These are phyloP conservation scores for Alternaria metachromatica DNA, from an alignment of 2,329 filamentous ascomycete genomes.

Conservation along the genomic window DNA sequence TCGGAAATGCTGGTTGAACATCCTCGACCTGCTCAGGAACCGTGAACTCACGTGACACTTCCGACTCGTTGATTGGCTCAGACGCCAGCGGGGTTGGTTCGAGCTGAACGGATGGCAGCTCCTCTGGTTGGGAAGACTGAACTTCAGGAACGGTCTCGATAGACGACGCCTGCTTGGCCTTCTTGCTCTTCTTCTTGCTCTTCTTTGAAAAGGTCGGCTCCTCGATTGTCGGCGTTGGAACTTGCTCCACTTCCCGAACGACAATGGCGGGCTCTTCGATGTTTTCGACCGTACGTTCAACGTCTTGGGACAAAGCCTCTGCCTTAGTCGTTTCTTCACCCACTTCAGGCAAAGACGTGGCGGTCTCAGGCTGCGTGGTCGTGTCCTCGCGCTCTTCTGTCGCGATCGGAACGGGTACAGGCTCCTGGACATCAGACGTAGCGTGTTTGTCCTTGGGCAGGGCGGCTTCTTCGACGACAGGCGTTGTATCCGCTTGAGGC, in stretches of 20 bases:
- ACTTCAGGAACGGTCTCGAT: conserved; percentile 8
- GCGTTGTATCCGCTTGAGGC: not conserved
- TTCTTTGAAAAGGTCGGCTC: conserved; percentile 17
- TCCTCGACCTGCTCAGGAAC: not conserved
- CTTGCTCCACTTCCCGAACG: not conserved
- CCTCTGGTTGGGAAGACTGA: not conserved
- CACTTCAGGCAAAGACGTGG: not conserved
- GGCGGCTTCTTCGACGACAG: not conserved
- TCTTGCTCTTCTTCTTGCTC: conserved; percentile 42
- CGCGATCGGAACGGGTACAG: not conserved
- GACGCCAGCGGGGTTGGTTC: not conserved
- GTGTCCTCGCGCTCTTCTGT: not conserved
- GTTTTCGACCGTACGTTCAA: not conserved
- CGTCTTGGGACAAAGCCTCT: not conserved
- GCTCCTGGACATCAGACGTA: not conserved
- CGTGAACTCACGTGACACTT: not conserved
- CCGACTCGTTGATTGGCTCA: not conserved
- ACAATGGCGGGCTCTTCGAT: not conserved
- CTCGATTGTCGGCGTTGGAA: not conserved
- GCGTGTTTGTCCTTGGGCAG: not conserved
- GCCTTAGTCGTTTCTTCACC: not conserved
- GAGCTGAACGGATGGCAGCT: not conserved
- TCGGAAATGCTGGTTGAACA: not conserved
- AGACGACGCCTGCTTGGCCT: conserved; percentile 28
- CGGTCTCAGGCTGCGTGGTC: not conserved